A percentile compares a stretch with the other conserved stretches of the same genome.
Conservation (phyloP, 768 basidiomycete genomes). For the Lactarius deliciosus region DNA sequence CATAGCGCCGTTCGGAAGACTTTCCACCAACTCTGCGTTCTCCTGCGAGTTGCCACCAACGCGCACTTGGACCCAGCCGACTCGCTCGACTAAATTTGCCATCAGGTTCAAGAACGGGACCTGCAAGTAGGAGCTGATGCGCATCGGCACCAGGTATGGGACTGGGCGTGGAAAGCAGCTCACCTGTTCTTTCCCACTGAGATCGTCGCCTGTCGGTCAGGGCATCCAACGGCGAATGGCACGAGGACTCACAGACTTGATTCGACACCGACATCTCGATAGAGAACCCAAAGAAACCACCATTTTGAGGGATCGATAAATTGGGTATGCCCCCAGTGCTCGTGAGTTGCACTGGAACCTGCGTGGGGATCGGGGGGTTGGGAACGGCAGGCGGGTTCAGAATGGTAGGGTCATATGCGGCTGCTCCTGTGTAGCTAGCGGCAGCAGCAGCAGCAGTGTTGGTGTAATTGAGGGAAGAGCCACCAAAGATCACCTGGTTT, state of each 20-base stretch:
- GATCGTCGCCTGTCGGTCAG: constrained; percentile 6
- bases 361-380: constrained; percentile 42
- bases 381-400: constrained; percentile 53
- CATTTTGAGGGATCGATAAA: constrained; percentile 45
- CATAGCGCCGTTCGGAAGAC: constrained; percentile 47
- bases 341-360: constrained; percentile 46
- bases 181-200: constrained; percentile 50
- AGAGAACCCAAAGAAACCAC: constrained; percentile 70
- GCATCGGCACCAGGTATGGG: not conserved
- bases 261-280: constrained; percentile 74
- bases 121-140: constrained; percentile 47
- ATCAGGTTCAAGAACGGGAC: constrained; percentile 78
- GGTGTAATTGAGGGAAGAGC: constrained; percentile 8
- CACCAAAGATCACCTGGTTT: constrained; percentile 29
- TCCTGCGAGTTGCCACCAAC: constrained; percentile 85
- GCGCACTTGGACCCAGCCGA: constrained; percentile 60
- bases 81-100: constrained; percentile 62
- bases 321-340: constrained; percentile 31
- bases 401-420: constrained; percentile 53
- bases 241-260: constrained; percentile 54
- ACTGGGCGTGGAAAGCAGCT: not conserved
- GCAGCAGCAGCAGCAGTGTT: constrained; percentile 37
- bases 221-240: not conserved
- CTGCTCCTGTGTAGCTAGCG: constrained; percentile 46
- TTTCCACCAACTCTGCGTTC: constrained; percentile 49